Percentiles rank a stretch among this genome's conserved stretches.
Evolutionary conservation across 371 early-diverging fungal species (phyloP).

Genomic region (Mortierella sp.): DNA sequence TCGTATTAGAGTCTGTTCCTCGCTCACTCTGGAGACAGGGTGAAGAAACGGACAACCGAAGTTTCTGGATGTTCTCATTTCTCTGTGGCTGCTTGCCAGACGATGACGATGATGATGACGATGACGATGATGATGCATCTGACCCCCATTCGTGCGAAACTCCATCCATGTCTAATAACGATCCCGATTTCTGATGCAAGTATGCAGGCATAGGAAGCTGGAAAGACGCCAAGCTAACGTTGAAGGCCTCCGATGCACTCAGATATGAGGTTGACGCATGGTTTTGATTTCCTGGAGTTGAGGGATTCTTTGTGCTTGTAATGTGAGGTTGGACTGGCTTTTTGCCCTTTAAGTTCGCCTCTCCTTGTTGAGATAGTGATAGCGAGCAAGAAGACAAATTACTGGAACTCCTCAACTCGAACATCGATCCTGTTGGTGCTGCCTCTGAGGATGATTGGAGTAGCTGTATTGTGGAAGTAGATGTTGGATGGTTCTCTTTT

Average conservation of each 20-base stretch:
- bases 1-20: neutral
- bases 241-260: neutral
- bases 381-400: slow-evolving; percentile 20
- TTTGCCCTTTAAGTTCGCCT: slow-evolving; percentile 32
- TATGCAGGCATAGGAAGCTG: slow-evolving; percentile 15
- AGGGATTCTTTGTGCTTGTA: neutral
- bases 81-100: slow-evolving; percentile 17
- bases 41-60: slow-evolving; percentile 23
- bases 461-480: neutral
- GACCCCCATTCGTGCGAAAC: neutral
- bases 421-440: slow-evolving; percentile 15
- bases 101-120: slow-evolving; percentile 1
- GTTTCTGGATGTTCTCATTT: neutral
- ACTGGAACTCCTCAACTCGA: slow-evolving; percentile 17
- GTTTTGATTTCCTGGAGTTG: neutral
- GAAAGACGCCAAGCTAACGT: slow-evolving; percentile 10
- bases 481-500: slow-evolving; percentile 21
- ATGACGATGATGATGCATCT: neutral
- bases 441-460: neutral
- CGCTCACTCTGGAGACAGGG: slow-evolving; percentile 5
- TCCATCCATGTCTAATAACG: neutral
- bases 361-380: neutral
- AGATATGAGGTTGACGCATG: neutral
- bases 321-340: slow-evolving; percentile 8
- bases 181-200: neutral